Base-by-base conservation (phyloP, 768 basidiomycete genomes). In the Tubosaeta sp. region DNA sequence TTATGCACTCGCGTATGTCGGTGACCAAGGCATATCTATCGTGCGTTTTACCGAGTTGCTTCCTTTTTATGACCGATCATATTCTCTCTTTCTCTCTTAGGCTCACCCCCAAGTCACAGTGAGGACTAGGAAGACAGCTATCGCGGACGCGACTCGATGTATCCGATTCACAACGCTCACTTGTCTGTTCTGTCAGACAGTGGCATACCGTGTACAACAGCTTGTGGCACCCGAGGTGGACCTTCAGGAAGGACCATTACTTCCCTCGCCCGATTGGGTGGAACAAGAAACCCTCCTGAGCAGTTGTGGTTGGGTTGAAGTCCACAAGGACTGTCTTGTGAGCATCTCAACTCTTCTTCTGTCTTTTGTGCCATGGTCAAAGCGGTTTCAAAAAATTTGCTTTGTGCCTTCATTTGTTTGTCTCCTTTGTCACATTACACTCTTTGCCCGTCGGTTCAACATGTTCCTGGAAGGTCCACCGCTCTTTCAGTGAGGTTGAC, bases 261-360 rank as follows among this genome's bases (percentile, higher is more conserved):
- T 88, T 45, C 86, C 88, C 14, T 81, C 81, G 1, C 82, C 85
- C 48, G 86, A 88, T 42, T 90, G 86, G 85, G 82, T 82, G 6
- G 88, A 91, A 70, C 77, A 80, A 46, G 86, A 88, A 62, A 71
- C 82, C 46, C 73, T 91, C 68, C 81, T 81, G 68, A 85, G 83
- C 58, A 68, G 74, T 32, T 80, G 65, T 48, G 89, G 88, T 11
- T 89, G 86, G 86, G 77, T 91, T 54, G 83, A 90, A 59, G 78
- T 90, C 17, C 75, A 84, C 61, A 76, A 75, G 48, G 73, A 75
- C 47, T 85, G 83, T 61, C 63, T 88, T 69, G 88, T 91, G 70
- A 77, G 88, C 80, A 31, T 29, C 34, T 46, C 29, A 9, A 33
- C 43, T 46, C 6, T 19, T 43, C 52, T 37, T 17, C 41, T 25